Evolutionary conservation across 2,329 filamentous ascomycete species (phyloP), one percentile per base, ranked within the genome.

Genomic region (Exophiala oligosperma): DNA sequence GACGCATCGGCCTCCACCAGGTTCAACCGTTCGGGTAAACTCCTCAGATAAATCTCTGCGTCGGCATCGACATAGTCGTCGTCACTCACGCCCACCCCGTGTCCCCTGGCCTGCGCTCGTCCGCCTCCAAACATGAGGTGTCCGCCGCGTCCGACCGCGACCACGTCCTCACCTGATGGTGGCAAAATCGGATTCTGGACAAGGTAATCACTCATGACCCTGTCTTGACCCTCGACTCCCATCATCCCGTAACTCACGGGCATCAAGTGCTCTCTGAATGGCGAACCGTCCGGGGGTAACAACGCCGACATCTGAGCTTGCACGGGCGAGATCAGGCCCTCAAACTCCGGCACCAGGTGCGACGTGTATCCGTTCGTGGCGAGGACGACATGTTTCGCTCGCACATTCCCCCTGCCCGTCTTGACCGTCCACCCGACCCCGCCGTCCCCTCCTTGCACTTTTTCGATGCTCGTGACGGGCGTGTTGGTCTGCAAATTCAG

Each of bases 321-420:
- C 1, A 89, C 86, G 0, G 92, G 92, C 2, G 92, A 84, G 62
- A 96, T 88, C 7, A 92, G 79, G 63, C 86, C 84, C 7, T 82
- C 78, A 65, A 93, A 87, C 35, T 76, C 70, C 0, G 90, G 90
- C 1, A 93, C 75, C 3, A 96, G 79, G 60, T 86, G 81, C 1
- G 90, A 90, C 0, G 91, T 92, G 72, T 96, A 95, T 2, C 79
- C 92, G 69, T 96, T 96, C 0, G 89, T 93, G 3, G 90, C 88
- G 14, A 96, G 81, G 17, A 96, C 79, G 21, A 96, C 83, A 28
- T 82, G 79, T 9, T 77, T 74, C 1, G 91, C 79, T 0, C 71
- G 70, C 52, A 95, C 80, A 43, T 73, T 76, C 17, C 91, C 92
- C 23, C 91, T 84, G 0, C 68, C 17, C 0, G 91, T 95, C 84